These are phyloP conservation scores for Nicotiana tabacum DNA, from an alignment of 257 asterid genomes.

Conservation along the genomic window DNA sequence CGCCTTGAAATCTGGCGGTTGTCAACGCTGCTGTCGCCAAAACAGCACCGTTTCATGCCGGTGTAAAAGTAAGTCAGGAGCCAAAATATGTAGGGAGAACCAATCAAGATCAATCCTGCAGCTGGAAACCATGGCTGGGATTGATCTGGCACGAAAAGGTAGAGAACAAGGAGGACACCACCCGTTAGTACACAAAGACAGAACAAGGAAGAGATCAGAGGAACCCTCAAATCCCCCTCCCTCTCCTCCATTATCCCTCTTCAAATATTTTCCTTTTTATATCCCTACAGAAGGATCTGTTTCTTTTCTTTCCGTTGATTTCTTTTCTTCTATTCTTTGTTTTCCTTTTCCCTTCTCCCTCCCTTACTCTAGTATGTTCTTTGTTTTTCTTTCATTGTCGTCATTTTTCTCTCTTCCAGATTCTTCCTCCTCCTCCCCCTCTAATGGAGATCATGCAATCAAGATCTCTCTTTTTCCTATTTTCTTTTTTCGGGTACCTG, in stretches of 20 bases:
- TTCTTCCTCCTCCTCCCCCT: not conserved
- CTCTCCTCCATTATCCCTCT: slow-evolving; percentile 29
- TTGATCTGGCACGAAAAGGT: slow-evolving; percentile 17
- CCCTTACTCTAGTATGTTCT: not conserved
- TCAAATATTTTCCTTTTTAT: not conserved
- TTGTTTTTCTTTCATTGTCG: not conserved
- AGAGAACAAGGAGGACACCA: slow-evolving; percentile 32
- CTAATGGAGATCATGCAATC: slow-evolving; percentile 4
- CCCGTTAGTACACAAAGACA: slow-evolving; percentile 23
- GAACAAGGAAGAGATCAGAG: slow-evolving; percentile 28
- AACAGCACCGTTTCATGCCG: slow-evolving; percentile 14
- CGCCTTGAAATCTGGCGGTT: slow-evolving; percentile 11
- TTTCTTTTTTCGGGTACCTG: not conserved
- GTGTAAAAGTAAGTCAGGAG: slow-evolving; percentile 28
- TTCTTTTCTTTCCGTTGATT: not conserved
- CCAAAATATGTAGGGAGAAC: slow-evolving; percentile 37
- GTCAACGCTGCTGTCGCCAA: not conserved
- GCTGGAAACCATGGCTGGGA: slow-evolving; percentile 32
- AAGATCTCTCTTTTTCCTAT: not conserved
- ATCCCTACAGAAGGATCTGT: not conserved
- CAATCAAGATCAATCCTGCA: slow-evolving; percentile 28
- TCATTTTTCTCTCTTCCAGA: not conserved
- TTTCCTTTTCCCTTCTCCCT: not conserved
- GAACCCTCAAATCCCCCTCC: slow-evolving; percentile 33
- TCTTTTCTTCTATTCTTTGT: not conserved